Evolutionary conservation across 495 filamentous ascomycete species (phyloP).

Genomic region (Penicillium silybi): DNA sequence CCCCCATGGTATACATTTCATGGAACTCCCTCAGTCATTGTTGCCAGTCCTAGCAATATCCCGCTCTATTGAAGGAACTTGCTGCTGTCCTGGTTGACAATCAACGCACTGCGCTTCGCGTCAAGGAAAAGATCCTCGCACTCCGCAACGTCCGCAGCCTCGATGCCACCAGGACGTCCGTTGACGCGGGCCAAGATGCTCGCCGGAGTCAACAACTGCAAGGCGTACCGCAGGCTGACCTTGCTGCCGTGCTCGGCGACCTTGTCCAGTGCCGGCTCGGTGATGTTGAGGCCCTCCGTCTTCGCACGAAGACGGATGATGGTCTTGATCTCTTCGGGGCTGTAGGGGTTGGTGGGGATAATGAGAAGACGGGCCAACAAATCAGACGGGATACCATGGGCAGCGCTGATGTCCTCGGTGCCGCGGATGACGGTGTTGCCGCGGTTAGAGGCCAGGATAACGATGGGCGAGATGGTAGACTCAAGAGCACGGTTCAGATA

Average conservation of each 20-base stretch:
- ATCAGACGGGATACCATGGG: constrained; percentile 91
- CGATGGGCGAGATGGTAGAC: constrained; percentile 87
- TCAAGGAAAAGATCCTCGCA: constrained; percentile 89
- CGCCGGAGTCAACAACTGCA: constrained; percentile 89
- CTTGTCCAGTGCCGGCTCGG: constrained; percentile 78
- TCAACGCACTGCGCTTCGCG: constrained; percentile 73
- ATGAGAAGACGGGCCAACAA: constrained; percentile 90
- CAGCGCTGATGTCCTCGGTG: constrained; percentile 74
- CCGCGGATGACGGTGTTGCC: constrained; percentile 86
- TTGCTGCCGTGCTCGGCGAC: constrained; percentile 79
- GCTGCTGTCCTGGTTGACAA: constrained; percentile 61
- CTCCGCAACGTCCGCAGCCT: constrained; percentile 79
- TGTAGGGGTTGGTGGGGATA: constrained; percentile 86
- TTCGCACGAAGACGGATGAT: constrained; percentile 80
- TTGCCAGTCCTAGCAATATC: not conserved
- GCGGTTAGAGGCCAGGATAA: constrained; percentile 95
- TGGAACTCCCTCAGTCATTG: constrained; percentile 10
- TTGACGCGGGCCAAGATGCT: constrained; percentile 66
- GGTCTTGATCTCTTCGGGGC: constrained; percentile 77
- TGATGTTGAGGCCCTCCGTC: constrained; percentile 75
- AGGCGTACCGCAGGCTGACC: constrained; percentile 85
- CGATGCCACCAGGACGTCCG: constrained; percentile 66
- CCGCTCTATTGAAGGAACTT: constrained; percentile 53
- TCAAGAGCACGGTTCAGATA: constrained; percentile 97
- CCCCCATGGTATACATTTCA: constrained; percentile 29